These are phyloP conservation scores for Agarophyton chilense DNA, from an alignment of 23 red algal genomes.

Conservation along the genomic window DNA sequence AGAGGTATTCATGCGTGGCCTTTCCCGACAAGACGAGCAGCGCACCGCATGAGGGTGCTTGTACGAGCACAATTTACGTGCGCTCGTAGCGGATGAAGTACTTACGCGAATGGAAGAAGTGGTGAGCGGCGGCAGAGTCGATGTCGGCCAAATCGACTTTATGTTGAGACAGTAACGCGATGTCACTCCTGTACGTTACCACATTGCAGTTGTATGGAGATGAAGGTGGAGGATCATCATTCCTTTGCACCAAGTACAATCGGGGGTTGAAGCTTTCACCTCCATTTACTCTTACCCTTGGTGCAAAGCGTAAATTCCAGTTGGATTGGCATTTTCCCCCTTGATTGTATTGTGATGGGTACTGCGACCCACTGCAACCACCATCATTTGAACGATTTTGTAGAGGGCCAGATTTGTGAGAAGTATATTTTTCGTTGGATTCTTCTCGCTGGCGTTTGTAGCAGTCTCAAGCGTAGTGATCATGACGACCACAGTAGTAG, in stretches of 20 bases:
- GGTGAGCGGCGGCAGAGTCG: constrained; percentile 21
- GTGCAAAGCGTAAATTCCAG: no score
- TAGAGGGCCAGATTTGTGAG: neutral
- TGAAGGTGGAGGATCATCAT: no score
- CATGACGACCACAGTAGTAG: neutral
- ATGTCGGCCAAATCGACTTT: neutral
- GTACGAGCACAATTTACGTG: no score
- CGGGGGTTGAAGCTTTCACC: neutral
- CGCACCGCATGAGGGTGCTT: no score
- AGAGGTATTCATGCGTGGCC: neutral
- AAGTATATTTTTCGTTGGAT: neutral
- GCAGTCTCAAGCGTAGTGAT: no score
- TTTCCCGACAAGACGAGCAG: constrained; percentile 29
- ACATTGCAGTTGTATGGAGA: neutral
- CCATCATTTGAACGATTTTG: no score
- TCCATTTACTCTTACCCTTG: neutral
- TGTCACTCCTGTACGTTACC: neutral
- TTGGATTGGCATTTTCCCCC: neutral
- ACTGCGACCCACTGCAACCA: neutral
- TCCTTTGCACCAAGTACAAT: neutral
- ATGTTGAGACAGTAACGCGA: neutral
- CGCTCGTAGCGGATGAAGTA: neutral
- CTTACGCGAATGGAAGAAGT: constrained; percentile 17
- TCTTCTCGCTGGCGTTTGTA: neutral
- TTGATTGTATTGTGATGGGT: neutral